These are phyloP conservation scores for Gloeophyllum trabeum DNA, from an alignment of 768 basidiomycete genomes.

Conservation along the genomic window DNA sequence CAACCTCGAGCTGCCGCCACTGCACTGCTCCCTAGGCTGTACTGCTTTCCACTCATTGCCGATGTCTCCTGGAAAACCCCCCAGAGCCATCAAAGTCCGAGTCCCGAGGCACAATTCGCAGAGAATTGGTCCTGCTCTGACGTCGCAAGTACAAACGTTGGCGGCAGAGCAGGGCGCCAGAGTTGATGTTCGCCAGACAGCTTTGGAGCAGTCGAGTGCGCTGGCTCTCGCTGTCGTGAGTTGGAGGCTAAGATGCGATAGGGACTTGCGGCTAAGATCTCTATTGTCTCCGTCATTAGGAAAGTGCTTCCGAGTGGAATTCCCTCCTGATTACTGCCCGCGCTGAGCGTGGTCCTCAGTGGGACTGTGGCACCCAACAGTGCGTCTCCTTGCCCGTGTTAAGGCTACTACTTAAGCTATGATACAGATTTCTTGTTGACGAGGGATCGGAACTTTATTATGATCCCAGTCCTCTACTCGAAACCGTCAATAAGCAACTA, in stretches of 20 bases:
- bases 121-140: constrained; percentile 52
- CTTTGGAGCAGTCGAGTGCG: constrained; percentile 33
- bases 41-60: too few relatives aligned
- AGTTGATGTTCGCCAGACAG: constrained; percentile 55
- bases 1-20: too few relatives aligned
- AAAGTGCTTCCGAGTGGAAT: constrained; percentile 82
- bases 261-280: background rate
- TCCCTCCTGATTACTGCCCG: constrained; percentile 68
- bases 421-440: constrained; percentile 62
- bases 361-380: constrained; percentile 85
- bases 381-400: constrained; percentile 25
- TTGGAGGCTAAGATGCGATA: constrained; percentile 14
- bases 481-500: background rate
- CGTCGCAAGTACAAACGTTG: constrained; percentile 42
- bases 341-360: constrained; percentile 76
- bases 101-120: constrained; percentile 73
- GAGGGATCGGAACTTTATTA: constrained; percentile 64
- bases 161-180: constrained; percentile 36
- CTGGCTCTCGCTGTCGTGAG: constrained; percentile 59
- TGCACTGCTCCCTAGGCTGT: too few relatives aligned
- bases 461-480: constrained; percentile 43
- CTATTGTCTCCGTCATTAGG: constrained; percentile 21
- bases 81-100: constrained; percentile 44
- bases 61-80: constrained; percentile 55
- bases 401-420: too few relatives aligned